Evolutionary conservation across 1,139 yeast species (phyloP).

Genomic region (Candida sojae): DNA sequence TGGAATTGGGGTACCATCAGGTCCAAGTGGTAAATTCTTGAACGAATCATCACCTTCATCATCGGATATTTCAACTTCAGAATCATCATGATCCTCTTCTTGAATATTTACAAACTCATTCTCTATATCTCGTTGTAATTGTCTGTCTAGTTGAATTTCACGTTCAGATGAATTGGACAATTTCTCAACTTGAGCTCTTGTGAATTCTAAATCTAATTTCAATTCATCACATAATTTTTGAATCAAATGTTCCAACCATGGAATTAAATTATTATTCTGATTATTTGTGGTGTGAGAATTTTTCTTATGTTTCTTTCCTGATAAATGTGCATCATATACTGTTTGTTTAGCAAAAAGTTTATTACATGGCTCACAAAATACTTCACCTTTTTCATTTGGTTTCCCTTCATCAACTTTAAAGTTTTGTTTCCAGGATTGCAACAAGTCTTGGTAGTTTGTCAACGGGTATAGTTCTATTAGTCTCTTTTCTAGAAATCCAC

Average conservation of each 20-base stretch:
- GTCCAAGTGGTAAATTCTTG: constrained; percentile 73
- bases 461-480: constrained; percentile 54
- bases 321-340: constrained; percentile 68
- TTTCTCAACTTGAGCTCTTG: constrained; percentile 67
- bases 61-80: constrained; percentile 18
- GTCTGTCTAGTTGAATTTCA: constrained; percentile 59
- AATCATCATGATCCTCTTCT: constrained; percentile 28
- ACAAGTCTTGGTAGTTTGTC: constrained; percentile 33
- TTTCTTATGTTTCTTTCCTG: constrained; percentile 76
- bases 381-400: constrained; percentile 32
- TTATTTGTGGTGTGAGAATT: constrained; percentile 23
- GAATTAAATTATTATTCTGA: constrained; percentile 2
- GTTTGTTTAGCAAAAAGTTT: constrained; percentile 64
- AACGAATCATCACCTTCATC: constrained; percentile 21
- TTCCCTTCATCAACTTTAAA: constrained; percentile 23
- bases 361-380: constrained; percentile 66
- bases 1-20: constrained; percentile 92
- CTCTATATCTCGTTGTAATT: constrained; percentile 14
- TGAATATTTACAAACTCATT: constrained; percentile 25
- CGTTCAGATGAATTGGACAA: constrained; percentile 71
- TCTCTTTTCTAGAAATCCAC: constrained; percentile 48
- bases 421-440: constrained; percentile 31
- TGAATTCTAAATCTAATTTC: constrained; percentile 39
- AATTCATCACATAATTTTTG: constrained; percentile 34
- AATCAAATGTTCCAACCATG: constrained; percentile 35